Conservation (phyloP, 371 early-diverging fungal species). For the Syncephalastrum contaminatum region DNA sequence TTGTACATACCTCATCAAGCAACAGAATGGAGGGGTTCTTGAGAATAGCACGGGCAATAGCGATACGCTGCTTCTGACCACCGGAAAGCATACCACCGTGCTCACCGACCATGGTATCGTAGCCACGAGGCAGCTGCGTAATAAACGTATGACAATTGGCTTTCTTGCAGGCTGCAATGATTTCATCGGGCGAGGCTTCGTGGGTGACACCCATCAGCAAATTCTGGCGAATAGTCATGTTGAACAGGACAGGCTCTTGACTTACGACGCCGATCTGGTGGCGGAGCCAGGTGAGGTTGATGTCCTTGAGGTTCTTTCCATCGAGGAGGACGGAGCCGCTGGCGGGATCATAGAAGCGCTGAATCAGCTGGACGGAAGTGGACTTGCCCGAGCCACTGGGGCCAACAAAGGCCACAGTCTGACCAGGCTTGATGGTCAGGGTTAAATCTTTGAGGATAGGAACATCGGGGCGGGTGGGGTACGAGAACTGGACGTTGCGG, state of each 20-base stretch:
- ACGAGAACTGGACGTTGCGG: slow-evolving; percentile 64
- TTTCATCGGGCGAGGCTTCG: slow-evolving; percentile 49
- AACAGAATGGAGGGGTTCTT: slow-evolving; percentile 30
- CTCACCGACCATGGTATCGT: slow-evolving; percentile 69
- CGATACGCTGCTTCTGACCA: slow-evolving; percentile 60
- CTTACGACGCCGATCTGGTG: slow-evolving; percentile 78
- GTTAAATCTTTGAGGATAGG: slow-evolving; percentile 57
- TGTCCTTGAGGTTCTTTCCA: slow-evolving; percentile 61
- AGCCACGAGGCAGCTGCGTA: slow-evolving; percentile 65
- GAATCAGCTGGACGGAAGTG: slow-evolving; percentile 80
- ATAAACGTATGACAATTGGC: slow-evolving; percentile 78
- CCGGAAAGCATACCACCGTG: slow-evolving; percentile 73
- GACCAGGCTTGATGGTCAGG: slow-evolving; percentile 66
- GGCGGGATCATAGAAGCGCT: slow-evolving; percentile 84
- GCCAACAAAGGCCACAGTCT: slow-evolving; percentile 76
- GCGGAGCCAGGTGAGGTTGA: slow-evolving; percentile 71
- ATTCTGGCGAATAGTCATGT: slow-evolving; percentile 76
- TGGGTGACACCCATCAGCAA: slow-evolving; percentile 58
- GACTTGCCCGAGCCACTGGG: slow-evolving; percentile 87
- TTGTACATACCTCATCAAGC: slow-evolving; percentile 27
- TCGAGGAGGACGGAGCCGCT: slow-evolving; percentile 65
- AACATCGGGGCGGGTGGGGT: slow-evolving; percentile 72
- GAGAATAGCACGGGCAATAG: slow-evolving; percentile 36
- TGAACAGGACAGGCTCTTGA: slow-evolving; percentile 86
- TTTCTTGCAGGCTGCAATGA: slow-evolving; percentile 58